Evolutionary conservation across 1,284 basidiomycete species (phyloP), one percentile per base, ranked within the genome.

Genomic region (Sphagnurus paluster): DNA sequence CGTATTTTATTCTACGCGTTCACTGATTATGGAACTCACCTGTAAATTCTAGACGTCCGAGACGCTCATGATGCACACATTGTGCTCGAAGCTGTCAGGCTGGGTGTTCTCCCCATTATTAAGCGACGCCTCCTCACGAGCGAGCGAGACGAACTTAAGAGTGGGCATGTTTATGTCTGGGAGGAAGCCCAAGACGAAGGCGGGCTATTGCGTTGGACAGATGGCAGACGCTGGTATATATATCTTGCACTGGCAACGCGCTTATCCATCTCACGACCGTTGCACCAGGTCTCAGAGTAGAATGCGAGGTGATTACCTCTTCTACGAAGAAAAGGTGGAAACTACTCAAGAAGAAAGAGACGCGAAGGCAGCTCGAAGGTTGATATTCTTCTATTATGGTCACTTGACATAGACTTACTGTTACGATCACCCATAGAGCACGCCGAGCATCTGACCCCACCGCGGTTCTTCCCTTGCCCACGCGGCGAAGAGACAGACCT

Each of bases 151-250:
- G 76, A 80, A 37, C 68, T 90, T 5, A 62, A 63, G 28, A 84
- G 85, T 41, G 87, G 87, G 0, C 84, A 87, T 53, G 77, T 89
- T 26, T 90, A 87, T 56, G 87, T 90, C 32, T 90, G 87, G 87
- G 86, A 89, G 58, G 86, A 89, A 60, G 85, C 84, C 9, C 85
- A 88, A 56, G 82, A 84, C 43, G 86, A 88, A 58, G 84, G 85
- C 7, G 85, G 85, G 13, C 64, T 89, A 17, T 70, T 87, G 45
- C 74, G 87, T 25, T 89, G 86, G 86, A 89, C 86, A 7, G 86
- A 89, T 57, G 86, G 86, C 5, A 71, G 84, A 53, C 70, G 84
- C 67, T 89, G 86, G 86, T 83, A 59, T 48, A 66, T 5, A 33
- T 34, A 2, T 21, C 29, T 2, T 26, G 29, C 33, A 13, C 13